phyloP scores from a whole-genome alignment of 176 grass and related monocot genomes.

The Juncus inflexus region DNA sequence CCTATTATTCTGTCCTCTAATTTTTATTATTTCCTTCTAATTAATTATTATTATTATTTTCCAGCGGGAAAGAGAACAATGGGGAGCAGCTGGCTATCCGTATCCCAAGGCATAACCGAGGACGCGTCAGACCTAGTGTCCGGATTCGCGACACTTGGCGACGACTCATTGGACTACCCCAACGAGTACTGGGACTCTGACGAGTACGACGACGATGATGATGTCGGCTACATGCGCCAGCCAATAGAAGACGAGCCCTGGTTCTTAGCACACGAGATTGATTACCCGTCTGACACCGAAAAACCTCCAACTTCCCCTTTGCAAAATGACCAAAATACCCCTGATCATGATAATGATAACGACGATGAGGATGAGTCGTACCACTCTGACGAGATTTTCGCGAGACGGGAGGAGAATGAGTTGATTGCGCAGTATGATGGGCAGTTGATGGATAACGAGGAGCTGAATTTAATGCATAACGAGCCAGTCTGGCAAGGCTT shows the following conservation, averaged over 20 bases:
- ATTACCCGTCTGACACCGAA: slow-evolving; percentile 98
- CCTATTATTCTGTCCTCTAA: no score
- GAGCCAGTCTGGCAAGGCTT: slow-evolving; percentile 98
- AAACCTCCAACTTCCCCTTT: slow-evolving; percentile 50
- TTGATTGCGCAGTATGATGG: slow-evolving; percentile 78
- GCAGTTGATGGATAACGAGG: slow-evolving; percentile 81
- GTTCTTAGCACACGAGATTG: slow-evolving; percentile 97
- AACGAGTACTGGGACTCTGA: slow-evolving; percentile 99
- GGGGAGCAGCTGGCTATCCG: slow-evolving; percentile 77
- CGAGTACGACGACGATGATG: slow-evolving; percentile 89
- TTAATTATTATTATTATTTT: slow-evolving; percentile 16
- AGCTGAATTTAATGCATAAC: slow-evolving; percentile 92
- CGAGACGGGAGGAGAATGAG: slow-evolving; percentile 44
- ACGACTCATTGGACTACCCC: slow-evolving; percentile 84
- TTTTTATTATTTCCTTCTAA: neutral
- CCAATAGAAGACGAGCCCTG: slow-evolving; percentile 97
- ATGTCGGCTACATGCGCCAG: slow-evolving; percentile 92
- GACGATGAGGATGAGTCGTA: slow-evolving; percentile 92
- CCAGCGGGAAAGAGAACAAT: slow-evolving; percentile 64
- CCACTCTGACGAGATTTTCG: slow-evolving; percentile 54
- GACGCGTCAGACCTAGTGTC: slow-evolving; percentile 83
- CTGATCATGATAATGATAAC: slow-evolving; percentile 71
- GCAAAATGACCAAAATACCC: slow-evolving; percentile 44
- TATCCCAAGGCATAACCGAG: slow-evolving; percentile 94
- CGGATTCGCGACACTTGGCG: slow-evolving; percentile 75